phyloP scores from a whole-genome alignment of 305 asterid species.

The Fraxinus latifolia region DNA sequence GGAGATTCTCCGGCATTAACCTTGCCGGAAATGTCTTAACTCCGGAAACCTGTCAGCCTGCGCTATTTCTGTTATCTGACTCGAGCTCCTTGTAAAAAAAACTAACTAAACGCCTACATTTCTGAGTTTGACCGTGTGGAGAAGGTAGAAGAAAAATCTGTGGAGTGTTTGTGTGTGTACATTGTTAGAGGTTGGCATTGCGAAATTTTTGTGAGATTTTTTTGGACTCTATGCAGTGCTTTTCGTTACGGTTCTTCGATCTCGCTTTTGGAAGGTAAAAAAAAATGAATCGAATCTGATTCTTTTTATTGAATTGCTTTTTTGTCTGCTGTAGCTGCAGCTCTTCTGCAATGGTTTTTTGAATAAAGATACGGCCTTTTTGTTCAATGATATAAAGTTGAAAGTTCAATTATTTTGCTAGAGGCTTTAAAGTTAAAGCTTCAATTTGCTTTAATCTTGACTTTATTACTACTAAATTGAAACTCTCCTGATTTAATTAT shows the following conservation, averaged over 20 bases:
- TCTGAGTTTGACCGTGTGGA: neutral
- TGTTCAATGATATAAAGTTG: conserved; percentile 3
- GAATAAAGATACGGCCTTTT: conserved; percentile 9
- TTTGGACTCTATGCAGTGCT: conserved; percentile 15
- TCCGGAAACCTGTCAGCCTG: neutral
- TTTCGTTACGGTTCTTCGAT: conserved; percentile 34
- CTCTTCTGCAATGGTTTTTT: neutral
- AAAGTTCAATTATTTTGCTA: conserved; percentile 2
- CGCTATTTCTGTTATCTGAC: neutral
- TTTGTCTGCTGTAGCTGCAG: conserved; percentile 1
- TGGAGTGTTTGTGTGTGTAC: neutral
- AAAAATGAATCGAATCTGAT: conserved; percentile 4
- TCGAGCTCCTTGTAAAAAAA: neutral
- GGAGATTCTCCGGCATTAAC: conserved; percentile 38
- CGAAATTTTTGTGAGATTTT: neutral
- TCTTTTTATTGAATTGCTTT: neutral
- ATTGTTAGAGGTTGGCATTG: conserved; percentile 1
- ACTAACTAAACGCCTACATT: neutral
- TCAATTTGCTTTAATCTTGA: conserved; percentile 19
- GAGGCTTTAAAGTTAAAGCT: conserved; percentile 23
- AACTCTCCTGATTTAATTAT: neutral
- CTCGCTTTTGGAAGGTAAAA: conserved; percentile 36
- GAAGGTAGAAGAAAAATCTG: neutral
- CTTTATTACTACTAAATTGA: conserved; percentile 6
- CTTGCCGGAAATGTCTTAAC: conserved; percentile 19